A percentile compares a stretch with the other conserved stretches of the same genome.
Conservation (phyloP, 352 stramenopile genomes). For the Phytophthora palmivora region DNA sequence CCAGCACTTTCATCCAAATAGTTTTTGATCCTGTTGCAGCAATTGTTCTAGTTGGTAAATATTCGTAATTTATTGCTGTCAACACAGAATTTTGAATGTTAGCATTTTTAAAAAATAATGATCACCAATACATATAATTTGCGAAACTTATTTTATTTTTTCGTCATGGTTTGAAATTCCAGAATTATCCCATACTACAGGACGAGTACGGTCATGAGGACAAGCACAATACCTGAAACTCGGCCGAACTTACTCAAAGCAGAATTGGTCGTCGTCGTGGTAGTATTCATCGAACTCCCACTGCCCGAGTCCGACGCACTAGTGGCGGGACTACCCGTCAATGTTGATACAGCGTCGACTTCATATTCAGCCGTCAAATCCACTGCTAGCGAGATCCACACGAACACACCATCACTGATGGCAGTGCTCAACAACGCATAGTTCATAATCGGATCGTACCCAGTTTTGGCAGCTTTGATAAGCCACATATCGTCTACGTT, state of each 20-base stretch:
- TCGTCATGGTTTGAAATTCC: no score
- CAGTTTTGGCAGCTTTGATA: neutral
- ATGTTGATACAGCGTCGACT: conserved; percentile 9
- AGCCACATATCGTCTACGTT: conserved; percentile 22
- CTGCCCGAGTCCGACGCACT: no score
- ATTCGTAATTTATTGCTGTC: no score
- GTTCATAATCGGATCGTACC: no score
- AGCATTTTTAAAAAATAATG: no score
- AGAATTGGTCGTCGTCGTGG: neutral
- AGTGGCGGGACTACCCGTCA: neutral
- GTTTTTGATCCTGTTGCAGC: no score
- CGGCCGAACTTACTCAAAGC: neutral
- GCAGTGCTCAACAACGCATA: neutral
- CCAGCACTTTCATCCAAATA: no score
- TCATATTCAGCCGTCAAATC: conserved; percentile 22
- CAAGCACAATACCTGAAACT: neutral
- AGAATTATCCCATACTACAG: no score
- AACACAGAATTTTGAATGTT: no score
- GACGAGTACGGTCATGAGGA: conserved; percentile 1
- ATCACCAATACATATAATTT: no score
- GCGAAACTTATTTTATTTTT: no score
- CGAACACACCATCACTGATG: conserved; percentile 23
- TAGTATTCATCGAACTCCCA: neutral
- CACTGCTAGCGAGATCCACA: conserved; percentile 32
- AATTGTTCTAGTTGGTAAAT: no score